phyloP scores from a whole-genome alignment of 108 stramenopile genomes.

The Nitzschia palea region DNA sequence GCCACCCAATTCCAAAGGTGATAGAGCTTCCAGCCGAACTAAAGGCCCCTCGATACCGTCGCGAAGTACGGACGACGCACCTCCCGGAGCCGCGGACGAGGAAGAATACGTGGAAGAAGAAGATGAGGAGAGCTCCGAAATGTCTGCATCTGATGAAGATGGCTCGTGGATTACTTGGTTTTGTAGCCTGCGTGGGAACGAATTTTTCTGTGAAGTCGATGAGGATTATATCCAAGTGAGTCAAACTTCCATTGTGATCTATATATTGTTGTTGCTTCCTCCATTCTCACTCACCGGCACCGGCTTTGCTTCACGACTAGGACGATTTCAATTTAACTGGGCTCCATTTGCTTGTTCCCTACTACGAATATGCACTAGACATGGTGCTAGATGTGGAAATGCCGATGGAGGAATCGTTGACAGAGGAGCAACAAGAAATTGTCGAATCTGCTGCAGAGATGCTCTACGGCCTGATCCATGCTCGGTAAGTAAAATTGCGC shows the following conservation, averaged over 20 bases:
- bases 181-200: conserved; percentile 94
- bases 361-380: conserved; percentile 99
- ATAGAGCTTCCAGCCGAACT: not conserved
- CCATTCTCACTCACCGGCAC: not conserved
- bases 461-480: conserved; percentile 99
- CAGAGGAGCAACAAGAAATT: conserved; percentile 98
- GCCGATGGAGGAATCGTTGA: conserved; percentile 87
- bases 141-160: conserved; percentile 90
- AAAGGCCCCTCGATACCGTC: conserved; percentile 11
- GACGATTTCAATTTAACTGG: conserved; percentile 99
- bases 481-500: conserved; percentile 52
- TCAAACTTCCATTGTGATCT: not conserved
- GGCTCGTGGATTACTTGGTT: conserved; percentile 99
- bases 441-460: conserved; percentile 97
- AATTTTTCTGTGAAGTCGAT: conserved; percentile 97
- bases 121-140: conserved; percentile 83
- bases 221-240: conserved; percentile 96
- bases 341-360: conserved; percentile 89
- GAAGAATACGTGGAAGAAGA: conserved; percentile 73
- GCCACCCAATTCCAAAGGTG: not conserved
- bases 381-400: conserved; percentile 98
- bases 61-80: conserved; percentile 1
- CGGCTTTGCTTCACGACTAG: conserved; percentile 42
- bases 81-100: conserved; percentile 44
- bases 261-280: not conserved